Evolutionary conservation across 768 basidiomycete species (phyloP).

Genomic region (Lactarius sanguifluus): DNA sequence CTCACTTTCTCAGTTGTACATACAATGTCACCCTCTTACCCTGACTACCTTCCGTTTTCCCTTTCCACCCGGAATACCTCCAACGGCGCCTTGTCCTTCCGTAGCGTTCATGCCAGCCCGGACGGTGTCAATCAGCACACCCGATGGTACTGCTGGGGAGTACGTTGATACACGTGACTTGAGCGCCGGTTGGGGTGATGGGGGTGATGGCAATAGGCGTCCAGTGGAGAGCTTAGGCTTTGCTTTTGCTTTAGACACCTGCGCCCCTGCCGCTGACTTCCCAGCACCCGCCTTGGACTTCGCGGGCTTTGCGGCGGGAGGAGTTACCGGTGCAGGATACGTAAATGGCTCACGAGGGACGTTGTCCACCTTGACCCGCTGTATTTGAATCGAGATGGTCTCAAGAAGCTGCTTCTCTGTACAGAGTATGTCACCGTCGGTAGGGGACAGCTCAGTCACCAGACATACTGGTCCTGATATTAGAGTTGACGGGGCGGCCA

Average conservation of each 20-base stretch:
- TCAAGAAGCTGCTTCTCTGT: constrained; percentile 75
- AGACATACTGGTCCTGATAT: constrained; percentile 73
- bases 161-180: constrained; percentile 48
- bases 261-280: constrained; percentile 32
- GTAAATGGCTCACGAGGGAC: constrained; percentile 65
- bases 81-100: constrained; percentile 21
- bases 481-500: constrained; percentile 58
- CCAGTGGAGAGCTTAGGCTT: constrained; percentile 30
- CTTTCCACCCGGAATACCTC: constrained; percentile 26
- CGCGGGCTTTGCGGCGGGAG: constrained; percentile 36
- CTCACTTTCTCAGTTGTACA: constrained; percentile 5
- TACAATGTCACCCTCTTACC: constrained; percentile 23
- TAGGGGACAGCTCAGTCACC: constrained; percentile 6
- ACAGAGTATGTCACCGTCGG: constrained; percentile 9
- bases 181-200: constrained; percentile 71
- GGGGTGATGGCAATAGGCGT: constrained; percentile 64
- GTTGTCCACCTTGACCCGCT: constrained; percentile 67
- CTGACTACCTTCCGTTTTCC: constrained; percentile 30
- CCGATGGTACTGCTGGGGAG: constrained; percentile 27
- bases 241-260: constrained; percentile 32
- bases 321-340: constrained; percentile 32
- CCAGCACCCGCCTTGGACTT: constrained; percentile 30
- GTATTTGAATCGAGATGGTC: constrained; percentile 71
- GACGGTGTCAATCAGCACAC: constrained; percentile 28
- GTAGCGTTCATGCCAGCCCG: constrained; percentile 30